Conservation (phyloP, 371 early-diverging fungal species). For the Caulochytrium protostelioides region DNA sequence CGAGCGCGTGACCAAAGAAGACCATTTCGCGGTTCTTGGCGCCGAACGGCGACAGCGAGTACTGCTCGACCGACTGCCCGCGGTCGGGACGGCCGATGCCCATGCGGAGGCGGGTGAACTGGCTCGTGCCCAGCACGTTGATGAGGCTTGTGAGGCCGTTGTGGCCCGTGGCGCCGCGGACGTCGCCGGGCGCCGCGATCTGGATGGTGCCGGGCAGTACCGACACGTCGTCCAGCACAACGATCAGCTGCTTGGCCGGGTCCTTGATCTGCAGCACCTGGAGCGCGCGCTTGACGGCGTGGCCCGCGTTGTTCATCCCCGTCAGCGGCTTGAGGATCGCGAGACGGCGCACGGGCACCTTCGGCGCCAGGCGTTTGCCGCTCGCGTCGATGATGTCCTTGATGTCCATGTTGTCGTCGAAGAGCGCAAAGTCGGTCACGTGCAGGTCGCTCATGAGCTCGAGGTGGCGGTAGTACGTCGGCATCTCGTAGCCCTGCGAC, state of each 20-base stretch:
- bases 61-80: constrained; percentile 20
- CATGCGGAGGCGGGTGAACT: constrained; percentile 12
- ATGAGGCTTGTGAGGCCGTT: constrained; percentile 26
- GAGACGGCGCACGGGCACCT: constrained; percentile 22
- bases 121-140: constrained; percentile 12
- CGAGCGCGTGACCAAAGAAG: constrained; percentile 20
- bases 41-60: constrained; percentile 12
- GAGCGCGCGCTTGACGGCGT: constrained; percentile 19
- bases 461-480: not conserved
- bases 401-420: not conserved
- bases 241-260: constrained; percentile 24
- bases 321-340: constrained; percentile 28
- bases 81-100: constrained; percentile 4
- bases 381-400: constrained; percentile 1
- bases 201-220: constrained; percentile 25
- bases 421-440: constrained; percentile 3
- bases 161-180: constrained; percentile 22
- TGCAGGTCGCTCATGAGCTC: constrained; percentile 5
- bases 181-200: constrained; percentile 14
- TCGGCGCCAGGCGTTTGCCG: constrained; percentile 6
- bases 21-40: constrained; percentile 29
- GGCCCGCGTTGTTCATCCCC: constrained; percentile 25
- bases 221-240: constrained; percentile 28
- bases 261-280: constrained; percentile 14
- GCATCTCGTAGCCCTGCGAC: too few relatives aligned